A percentile compares a stretch with the other conserved stretches of the same genome.
These are phyloP conservation scores for Aureobasidium sp. DNA, from an alignment of 2,329 filamentous ascomycete genomes.

Conservation along the genomic window DNA sequence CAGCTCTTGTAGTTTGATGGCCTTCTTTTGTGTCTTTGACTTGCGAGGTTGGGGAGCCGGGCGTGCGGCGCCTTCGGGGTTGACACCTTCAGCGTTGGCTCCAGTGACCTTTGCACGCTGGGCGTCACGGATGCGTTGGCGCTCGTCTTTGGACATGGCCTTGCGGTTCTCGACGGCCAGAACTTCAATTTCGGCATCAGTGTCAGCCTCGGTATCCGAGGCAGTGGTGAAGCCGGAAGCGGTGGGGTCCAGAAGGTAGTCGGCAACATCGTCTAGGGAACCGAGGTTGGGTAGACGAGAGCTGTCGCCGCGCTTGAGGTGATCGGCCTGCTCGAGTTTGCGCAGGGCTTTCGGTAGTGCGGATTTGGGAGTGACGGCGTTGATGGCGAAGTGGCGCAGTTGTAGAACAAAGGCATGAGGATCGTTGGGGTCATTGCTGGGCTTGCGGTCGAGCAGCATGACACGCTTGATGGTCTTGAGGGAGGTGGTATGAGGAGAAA, in stretches of 20 bases:
- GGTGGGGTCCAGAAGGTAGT: constrained; percentile 77
- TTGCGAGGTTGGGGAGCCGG: constrained; percentile 29
- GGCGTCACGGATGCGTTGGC: constrained; percentile 30
- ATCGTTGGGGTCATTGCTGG: constrained; percentile 25
- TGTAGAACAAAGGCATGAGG: constrained; percentile 61
- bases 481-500: constrained; percentile 83
- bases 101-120: constrained; percentile 11
- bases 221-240: constrained; percentile 84
- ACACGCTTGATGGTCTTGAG: constrained; percentile 89
- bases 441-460: constrained; percentile 78
- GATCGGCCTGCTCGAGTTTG: constrained; percentile 76
- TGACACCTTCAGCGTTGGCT: constrained; percentile 13
- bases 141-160: constrained; percentile 48
- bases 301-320: constrained; percentile 51
- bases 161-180: constrained; percentile 51
- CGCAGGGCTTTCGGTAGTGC: constrained; percentile 70
- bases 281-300: constrained; percentile 70
- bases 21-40: constrained; percentile 63
- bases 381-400: constrained; percentile 91
- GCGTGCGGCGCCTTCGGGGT: constrained; percentile 17
- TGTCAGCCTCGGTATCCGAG: constrained; percentile 86
- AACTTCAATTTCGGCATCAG: constrained; percentile 91
- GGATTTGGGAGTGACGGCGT: constrained; percentile 68
- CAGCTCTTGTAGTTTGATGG: constrained; percentile 85
- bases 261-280: constrained; percentile 84